These are phyloP conservation scores for Platanthera guangdongensis DNA, from an alignment of 106 monocot genomes.

Conservation along the genomic window DNA sequence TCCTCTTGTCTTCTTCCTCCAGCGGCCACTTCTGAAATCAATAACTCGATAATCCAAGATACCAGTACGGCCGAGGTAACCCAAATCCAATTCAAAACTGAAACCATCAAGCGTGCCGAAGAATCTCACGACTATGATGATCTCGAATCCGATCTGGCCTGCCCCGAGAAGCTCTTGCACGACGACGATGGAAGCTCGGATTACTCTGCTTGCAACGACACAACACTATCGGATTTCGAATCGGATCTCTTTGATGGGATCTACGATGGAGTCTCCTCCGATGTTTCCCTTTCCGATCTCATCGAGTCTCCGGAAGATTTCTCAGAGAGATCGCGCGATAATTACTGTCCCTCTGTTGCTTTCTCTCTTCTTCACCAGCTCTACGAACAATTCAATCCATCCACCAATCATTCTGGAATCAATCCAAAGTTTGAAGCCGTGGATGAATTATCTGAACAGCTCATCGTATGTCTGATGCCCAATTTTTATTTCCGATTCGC, in stretches of 20 bases:
- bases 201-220: conserved; percentile 40
- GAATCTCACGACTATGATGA: conserved; percentile 15
- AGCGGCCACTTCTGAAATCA: conserved; percentile 12
- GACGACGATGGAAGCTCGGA: conserved; percentile 19
- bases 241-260: conserved; percentile 23
- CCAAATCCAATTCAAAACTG: conserved; percentile 8
- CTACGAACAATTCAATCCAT: conserved; percentile 32
- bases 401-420: conserved; percentile 3
- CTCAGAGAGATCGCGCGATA: conserved; percentile 34
- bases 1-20: conserved; percentile 18
- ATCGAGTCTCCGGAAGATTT: conserved; percentile 34
- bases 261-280: conserved; percentile 28
- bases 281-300: conserved; percentile 22
- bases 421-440: conserved; percentile 2
- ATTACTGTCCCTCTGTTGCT: conserved; percentile 35
- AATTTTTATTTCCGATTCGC: neutral
- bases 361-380: conserved; percentile 51
- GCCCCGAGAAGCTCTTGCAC: conserved; percentile 45
- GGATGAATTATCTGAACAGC: conserved; percentile 31
- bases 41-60: neutral
- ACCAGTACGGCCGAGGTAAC: neutral
- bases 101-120: neutral
- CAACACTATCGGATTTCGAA: conserved; percentile 33
- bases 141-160: conserved; percentile 36
- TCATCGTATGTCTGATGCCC: conserved; percentile 37